Evolutionary conservation across 352 stramenopile genomes (phyloP), one percentile per base, ranked within the genome.

Genomic region (Phytophthora parvispora): DNA sequence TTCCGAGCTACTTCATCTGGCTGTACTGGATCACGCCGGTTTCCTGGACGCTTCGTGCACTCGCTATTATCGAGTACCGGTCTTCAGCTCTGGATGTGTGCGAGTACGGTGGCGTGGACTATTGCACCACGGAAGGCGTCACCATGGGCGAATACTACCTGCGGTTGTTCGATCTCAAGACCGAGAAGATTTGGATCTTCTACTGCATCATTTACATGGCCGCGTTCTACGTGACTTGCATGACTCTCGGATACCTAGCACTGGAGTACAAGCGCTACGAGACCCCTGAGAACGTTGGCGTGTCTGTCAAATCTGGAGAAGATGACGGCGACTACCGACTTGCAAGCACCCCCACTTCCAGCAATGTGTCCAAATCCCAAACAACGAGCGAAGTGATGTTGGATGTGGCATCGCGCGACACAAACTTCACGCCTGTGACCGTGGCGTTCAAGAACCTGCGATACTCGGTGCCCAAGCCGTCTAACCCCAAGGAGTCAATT

Each of bases 21-120:
- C 2, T 90, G 50, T 91, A 90, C 69, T 90, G 74, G 69, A 68
- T 90, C 22, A 82, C 83, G 20, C 85, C 85, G 2, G 53, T 92
- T 4, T 55, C 69, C 1, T 92, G 81, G 81, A 52, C 45, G 2
- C n/a, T 84, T 12, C 80, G 81, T 18, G 45, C 51, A 7, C 45
- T 88, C 4, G 72, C 68, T 4, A 59, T 85, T 27, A 76, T 55
- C 22, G 56, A 87, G 57, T 89, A 86, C 60, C 54, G 72, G 1
- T 74, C 57, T n/a, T 6, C 10, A 4, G 55, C 42, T 32, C 67
- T 71, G 32, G 66, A 77, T 25, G 65, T 77, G 25, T 83, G 74
- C 36, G 53, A 60, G 10, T 79, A 79, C 47, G 49, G 69, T 9
- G 74, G 65, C 10, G 48, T 84, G 28, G 47, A 75, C 13, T 88